Percentiles rank a stretch among this genome's conserved stretches.
phyloP scores from a whole-genome alignment of 768 basidiomycete species.

The Calocera viscosa region DNA sequence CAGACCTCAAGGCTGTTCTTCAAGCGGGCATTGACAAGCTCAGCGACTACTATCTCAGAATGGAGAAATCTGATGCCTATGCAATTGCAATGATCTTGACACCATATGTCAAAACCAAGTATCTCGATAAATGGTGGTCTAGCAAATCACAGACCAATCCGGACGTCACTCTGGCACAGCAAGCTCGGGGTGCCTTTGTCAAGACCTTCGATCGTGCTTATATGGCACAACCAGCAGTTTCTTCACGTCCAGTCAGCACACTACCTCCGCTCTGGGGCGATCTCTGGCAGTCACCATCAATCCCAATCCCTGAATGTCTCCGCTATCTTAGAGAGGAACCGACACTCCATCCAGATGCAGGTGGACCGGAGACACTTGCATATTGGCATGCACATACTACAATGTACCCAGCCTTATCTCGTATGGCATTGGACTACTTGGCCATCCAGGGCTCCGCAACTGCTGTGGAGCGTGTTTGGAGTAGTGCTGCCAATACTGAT shows the following conservation, averaged over 20 bases:
- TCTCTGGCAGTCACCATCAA: background rate
- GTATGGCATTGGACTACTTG: background rate
- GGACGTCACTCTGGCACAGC: background rate
- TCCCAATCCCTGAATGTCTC: background rate
- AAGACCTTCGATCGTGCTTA: background rate
- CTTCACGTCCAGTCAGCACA: background rate
- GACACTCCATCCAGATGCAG: background rate
- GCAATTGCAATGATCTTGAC: background rate
- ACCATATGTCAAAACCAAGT: background rate
- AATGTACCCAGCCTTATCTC: background rate
- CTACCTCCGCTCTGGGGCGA: background rate
- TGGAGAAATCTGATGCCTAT: background rate
- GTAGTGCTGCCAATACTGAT: background rate
- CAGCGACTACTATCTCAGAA: background rate
- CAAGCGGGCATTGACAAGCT: background rate
- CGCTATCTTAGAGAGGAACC: background rate
- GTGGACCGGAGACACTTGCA: background rate
- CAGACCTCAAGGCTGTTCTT: background rate
- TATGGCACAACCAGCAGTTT: background rate
- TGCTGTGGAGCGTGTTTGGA: background rate
- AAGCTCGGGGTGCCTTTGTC: background rate
- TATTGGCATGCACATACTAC: background rate
- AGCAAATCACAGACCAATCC: background rate
- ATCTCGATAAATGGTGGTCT: background rate
- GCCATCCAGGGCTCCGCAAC: slow-evolving; percentile 5